Conservation (phyloP, 73 alveolate genomes). For the Paramecium sonneborni region DNA sequence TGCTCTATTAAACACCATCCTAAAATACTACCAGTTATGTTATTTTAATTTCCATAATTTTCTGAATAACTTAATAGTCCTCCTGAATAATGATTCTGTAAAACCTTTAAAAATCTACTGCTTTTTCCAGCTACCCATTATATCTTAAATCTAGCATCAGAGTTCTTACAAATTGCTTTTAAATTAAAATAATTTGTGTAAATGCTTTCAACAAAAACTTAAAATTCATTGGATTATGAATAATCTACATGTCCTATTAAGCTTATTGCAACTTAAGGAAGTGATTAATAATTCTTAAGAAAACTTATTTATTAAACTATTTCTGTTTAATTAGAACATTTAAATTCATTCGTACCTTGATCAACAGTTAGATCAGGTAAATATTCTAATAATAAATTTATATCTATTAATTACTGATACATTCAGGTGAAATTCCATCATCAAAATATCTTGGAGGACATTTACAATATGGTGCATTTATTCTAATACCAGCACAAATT, state of each 20-base stretch:
- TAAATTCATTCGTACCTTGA: not conserved
- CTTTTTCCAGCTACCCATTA: not conserved
- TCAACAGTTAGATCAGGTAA: not conserved
- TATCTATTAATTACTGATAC: not conserved
- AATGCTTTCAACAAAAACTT: not conserved
- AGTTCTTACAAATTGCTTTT: not conserved
- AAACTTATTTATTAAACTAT: not conserved
- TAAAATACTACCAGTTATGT: not conserved
- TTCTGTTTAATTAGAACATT: not conserved
- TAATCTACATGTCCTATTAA: not conserved
- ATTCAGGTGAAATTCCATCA: not conserved
- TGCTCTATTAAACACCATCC: not conserved
- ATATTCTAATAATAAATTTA: not conserved
- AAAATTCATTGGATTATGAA: not conserved
- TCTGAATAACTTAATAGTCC: not conserved
- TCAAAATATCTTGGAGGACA: not conserved
- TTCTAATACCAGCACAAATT: not conserved
- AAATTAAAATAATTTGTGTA: not conserved
- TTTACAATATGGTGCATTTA: not conserved
- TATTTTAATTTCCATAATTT: not conserved
- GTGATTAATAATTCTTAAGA: not conserved
- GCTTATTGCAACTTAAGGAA: not conserved
- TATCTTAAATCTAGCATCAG: not conserved
- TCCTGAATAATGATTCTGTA: not conserved
- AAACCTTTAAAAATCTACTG: not conserved